Base-by-base conservation (phyloP, 805 yeast species). In the Saturnispora gosingensis region DNA sequence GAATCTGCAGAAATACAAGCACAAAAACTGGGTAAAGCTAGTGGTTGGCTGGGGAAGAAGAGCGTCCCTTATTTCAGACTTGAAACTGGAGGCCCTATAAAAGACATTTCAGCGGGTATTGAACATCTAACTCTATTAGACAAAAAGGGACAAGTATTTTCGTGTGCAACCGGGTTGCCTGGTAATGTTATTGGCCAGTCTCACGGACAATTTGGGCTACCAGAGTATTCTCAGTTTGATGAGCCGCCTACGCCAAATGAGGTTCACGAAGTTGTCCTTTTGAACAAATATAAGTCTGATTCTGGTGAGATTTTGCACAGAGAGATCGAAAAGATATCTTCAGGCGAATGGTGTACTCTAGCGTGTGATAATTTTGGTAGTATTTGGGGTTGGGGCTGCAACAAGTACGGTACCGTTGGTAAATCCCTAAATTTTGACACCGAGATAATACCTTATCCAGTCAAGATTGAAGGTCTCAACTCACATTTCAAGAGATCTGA, bases 351-450 rank as follows among this genome's bases (percentile, higher is more conserved):
- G 63, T 95, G 88, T 67, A 78, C 89, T 3, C 64, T 89, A 34
- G 91, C 82, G 6, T 64, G 77, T n/a, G 91, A 87, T 58, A 59
- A 71, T 1, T 61, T 71, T n/a, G 93, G 91, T 8, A 72, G 73
- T 49, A 69, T 88, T n/a, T 85, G 84, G 79, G 77, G 88, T 1
- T 90, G 93, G 79, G 99, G 99, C 24, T 78, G 78, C 53, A 91
- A 91, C 64, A 72, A 78, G 3, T 80, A 70, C 64, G 98, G 98
- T n/a, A 91, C 93, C 61, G 72, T 91, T 51, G 96, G 91, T 10
- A 72, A 79, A 45, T 80, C 81, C 7, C 82, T 85, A 46, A 72
- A 77, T 22, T 80, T 80, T 62, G 80, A 79, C 53, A 79, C 84
- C 16, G 91, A 85, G 59, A 70, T 76, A 43, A 73, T 83, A 45